Base-by-base conservation (phyloP, 805 yeast species). In the Alloascoidea africana region DNA sequence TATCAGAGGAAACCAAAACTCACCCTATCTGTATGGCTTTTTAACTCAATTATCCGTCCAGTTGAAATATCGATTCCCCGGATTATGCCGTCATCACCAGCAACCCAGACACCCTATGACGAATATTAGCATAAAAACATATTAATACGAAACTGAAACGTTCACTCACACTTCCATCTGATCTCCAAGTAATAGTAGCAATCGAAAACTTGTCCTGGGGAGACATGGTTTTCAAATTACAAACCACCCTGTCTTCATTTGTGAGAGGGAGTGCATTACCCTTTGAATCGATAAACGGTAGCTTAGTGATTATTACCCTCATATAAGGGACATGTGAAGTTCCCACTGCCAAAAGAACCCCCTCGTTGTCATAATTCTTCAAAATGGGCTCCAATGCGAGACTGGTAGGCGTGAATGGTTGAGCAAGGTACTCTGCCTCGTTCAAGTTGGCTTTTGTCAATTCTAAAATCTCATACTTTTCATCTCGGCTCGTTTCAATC, bases 261-360 rank as follows among this genome's bases (percentile, higher is more conserved):
- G 44, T 38, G 16, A 42, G 8, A n/a, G n/a, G 13, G 34, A 14
- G 6, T 32, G 39, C 19, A 4, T 33, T 19, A 8, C 14, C 18
- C 4, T 18, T 27, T 2, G 11, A 15, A 11, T 18, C 3, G 2
- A 44, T 18, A 15, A 39, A 39, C 4, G 74, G 70, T n/a, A 75
- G 42, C 18, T 59, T 51, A 0, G 75, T 63, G 0, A 81, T 52
- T 1, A 84, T 65, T 8, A 81, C 44, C 44, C 94, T 55, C 82
- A 81, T 72, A 47, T 64, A 79, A 3, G 95, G 95, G 11, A 70
- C 66, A 47, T 83, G 89, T 1, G 86, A 75, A 0, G 95, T 84
- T 0, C 76, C 84, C 4, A 81, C 66, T 0, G 77, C 73, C 13
- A 79, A 49, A 16, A 63, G 44, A 0, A 61, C 59, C 2, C n/a